Conservation (phyloP, 1,284 basidiomycete genomes). For the Trichosporon sp. region DNA sequence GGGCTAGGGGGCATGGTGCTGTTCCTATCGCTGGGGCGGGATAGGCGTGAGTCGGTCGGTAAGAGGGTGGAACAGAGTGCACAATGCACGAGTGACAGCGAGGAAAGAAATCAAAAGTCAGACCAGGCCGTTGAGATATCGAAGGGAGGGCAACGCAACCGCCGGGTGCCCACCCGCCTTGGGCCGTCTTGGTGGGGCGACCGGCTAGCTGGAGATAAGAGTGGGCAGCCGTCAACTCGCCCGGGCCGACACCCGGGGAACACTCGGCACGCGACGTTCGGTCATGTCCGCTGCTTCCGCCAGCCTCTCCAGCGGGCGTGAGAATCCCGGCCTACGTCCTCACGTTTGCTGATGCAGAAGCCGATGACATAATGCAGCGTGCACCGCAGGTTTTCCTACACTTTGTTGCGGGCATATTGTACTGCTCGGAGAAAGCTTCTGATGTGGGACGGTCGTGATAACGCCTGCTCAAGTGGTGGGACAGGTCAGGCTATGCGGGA, state of each 20-base stretch:
- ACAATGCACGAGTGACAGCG: too few relatives aligned
- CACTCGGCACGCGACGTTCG: not conserved
- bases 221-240: not conserved
- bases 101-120: not conserved
- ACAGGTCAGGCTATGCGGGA: too few relatives aligned
- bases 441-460: too few relatives aligned
- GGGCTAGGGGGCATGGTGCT: not conserved
- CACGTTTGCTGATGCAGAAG: not conserved
- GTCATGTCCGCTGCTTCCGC: not conserved
- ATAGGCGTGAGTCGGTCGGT: not conserved
- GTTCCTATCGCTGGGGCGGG: not conserved
- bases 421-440: too few relatives aligned
- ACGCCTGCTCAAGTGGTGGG: too few relatives aligned
- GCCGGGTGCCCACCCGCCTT: not conserved
- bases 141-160: not conserved
- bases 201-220: not conserved
- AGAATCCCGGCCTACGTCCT: not conserved
- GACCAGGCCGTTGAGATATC: not conserved
- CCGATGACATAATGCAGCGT: not conserved
- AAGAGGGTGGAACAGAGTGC: not conserved
- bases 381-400: too few relatives aligned
- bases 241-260: not conserved
- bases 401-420: too few relatives aligned
- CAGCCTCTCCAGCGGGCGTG: not conserved
- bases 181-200: not conserved